Base-by-base conservation (phyloP, 2,329 filamentous ascomycete species). In the Cryphonectria japonica region DNA sequence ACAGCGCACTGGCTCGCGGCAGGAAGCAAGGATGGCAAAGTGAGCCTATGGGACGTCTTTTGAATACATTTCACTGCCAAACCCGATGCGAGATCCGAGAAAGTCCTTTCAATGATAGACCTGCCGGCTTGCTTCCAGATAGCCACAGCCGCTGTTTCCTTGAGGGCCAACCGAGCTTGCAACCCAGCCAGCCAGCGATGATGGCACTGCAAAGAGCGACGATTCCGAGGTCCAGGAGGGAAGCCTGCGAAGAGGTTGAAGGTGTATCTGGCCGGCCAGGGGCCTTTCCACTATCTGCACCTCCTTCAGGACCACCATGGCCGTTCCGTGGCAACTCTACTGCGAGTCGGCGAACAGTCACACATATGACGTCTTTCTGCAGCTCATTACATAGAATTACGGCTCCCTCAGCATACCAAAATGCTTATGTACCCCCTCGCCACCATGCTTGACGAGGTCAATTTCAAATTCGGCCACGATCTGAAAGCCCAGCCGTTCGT, bases 1-100 rank as follows among this genome's bases (percentile, higher is more conserved):
- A 84, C 84, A 66, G 92, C 91, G 34, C 95, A 98, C 80, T 98
- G 95, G 95, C 80, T 98, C 67, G 96, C 92, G 26, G 93, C 90
- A 0, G 96, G 96, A 1, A 92, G 93, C 69, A 99, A 98, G 80
- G 96, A 98, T 82, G 96, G 95, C 26, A 97, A 97, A 79, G 89
- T 98, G 73, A 97, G 94, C 78, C 83, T 99, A 75, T 99, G 96
- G 96, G 93, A 98, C 82, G 90, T 98, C 71, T 99, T 96, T 80
- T 95, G 77, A 83, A 19, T 2, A 11, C 39, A n/a, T 13, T n/a
- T 46, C 7, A 37, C 61, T 41, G n/a, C 50, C 50, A 54, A 2
- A 11, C 11, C n/a, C 50, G n/a, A 13, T 3, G n/a, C 50, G 50
- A 9, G n/a, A 9, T 67, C 37, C 26, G 29, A 57, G 32, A 29